Base-by-base conservation (phyloP, 345 rosid species). In the Pistacia integerrima region DNA sequence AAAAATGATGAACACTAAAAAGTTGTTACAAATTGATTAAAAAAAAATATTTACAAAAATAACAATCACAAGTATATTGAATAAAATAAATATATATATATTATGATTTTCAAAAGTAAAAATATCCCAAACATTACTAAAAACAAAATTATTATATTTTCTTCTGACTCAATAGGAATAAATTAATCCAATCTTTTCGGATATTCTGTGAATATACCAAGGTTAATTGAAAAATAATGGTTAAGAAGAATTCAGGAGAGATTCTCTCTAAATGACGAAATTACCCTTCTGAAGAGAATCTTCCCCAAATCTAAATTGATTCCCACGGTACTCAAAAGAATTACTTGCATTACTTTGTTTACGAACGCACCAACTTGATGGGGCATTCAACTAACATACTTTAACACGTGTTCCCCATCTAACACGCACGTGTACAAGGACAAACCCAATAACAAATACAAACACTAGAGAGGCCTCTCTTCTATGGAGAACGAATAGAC, bases 231-330 rank as follows among this genome's bases (percentile, higher is more conserved):
- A 4, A 16, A 22, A 12, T 4, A 38, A 18, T 18, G 25, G 60
- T 18, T 1, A 9, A 11, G 76, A 73, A 48, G 76, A 48, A 73
- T 48, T 49, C 18, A 2, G 60, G 60, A 28, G 30, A 49, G 51
- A 18, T 30, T 63, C 13, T 18, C 0, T 30, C 4, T 0, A 35
- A 73, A 73, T 10, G 60, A 62, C 69, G 4, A 63, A 62, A 33
- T 9, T 48, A 20, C 10, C 69, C 76, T 62, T 73, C 3, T 16
- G 3, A n/a, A 30, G 46, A 62, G 76, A 73, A 49, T 62, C 60
- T 25, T 73, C 13, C 48, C 7, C 22, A 22, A 22, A 57, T 41
- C 41, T 16, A 14, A 7, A 13, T 25, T 14, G 71, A 49, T 67
- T 38, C 71, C 16, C 54, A 22, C 57, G 20, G 17, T 20, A n/a